phyloP scores from a whole-genome alignment of 1,139 yeast species.

The Kodamaea sp. region DNA sequence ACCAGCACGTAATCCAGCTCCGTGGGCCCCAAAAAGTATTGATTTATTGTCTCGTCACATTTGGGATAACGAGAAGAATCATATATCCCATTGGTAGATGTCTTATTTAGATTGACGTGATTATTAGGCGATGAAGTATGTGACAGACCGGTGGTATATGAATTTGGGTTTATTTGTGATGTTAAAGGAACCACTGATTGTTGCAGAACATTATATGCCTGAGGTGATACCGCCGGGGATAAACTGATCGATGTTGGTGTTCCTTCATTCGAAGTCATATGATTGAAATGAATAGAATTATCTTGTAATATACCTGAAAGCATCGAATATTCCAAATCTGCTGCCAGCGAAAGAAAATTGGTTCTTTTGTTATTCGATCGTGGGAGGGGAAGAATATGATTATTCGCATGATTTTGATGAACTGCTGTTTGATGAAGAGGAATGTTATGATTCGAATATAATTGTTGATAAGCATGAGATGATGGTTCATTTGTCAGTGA shows the following conservation, averaged over 20 bases:
- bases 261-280: slow-evolving; percentile 37
- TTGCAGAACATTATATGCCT: slow-evolving; percentile 9
- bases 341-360: slow-evolving; percentile 68
- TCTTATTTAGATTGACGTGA: slow-evolving; percentile 1
- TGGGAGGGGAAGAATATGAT: neutral
- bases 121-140: slow-evolving; percentile 15
- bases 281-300: slow-evolving; percentile 31
- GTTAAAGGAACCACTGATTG: slow-evolving; percentile 1
- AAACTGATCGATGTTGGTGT: slow-evolving; percentile 37
- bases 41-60: slow-evolving; percentile 54
- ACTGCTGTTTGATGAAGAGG: too few species aligned
- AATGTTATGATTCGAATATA: too few species aligned
- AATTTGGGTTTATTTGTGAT: slow-evolving; percentile 7
- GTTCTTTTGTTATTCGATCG: slow-evolving; percentile 19
- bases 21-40: slow-evolving; percentile 54
- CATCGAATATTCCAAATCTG: slow-evolving; percentile 75
- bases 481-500: too few species aligned
- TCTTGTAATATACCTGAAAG: slow-evolving; percentile 69
- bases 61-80: slow-evolving; percentile 15
- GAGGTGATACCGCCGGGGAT: slow-evolving; percentile 42
- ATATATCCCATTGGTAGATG: slow-evolving; percentile 4
- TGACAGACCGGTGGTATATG: slow-evolving; percentile 14
- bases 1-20: slow-evolving; percentile 30
- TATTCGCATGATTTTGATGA: too few species aligned
- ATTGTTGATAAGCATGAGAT: too few species aligned